Conservation (phyloP, 2,329 filamentous ascomycete species). For the Hypoxylon sp. region DNA sequence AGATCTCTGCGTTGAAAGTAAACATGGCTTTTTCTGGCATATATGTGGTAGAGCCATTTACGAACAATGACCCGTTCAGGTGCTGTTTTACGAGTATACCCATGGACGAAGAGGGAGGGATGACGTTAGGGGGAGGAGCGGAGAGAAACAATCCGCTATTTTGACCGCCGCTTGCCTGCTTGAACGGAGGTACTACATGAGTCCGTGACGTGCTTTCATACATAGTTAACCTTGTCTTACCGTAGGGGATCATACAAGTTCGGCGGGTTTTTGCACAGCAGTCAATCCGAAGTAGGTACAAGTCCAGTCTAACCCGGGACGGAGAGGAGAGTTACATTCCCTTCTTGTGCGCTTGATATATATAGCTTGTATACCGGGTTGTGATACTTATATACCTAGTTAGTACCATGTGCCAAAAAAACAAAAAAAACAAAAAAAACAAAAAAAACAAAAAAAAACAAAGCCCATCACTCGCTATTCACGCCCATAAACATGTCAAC, state of each 20-base stretch:
- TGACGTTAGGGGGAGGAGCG: no score
- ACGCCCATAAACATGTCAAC: not conserved
- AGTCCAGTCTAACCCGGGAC: conserved; percentile 11
- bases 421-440: no score
- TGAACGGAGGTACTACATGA: not conserved
- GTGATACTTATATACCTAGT: not conserved
- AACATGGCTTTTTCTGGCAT: no score
- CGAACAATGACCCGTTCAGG: no score
- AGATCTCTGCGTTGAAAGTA: no score
- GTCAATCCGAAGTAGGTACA: conserved; percentile 4
- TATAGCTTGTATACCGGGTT: not conserved
- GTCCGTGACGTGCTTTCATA: not conserved
- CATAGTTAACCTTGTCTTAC: conserved; percentile 1
- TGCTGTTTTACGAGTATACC: no score
- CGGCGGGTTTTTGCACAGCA: conserved; percentile 14
- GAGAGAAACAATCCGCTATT: not conserved
- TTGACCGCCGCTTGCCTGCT: no score
- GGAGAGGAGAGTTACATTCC: conserved; percentile 3
- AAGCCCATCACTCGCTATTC: not conserved
- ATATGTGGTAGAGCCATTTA: no score
- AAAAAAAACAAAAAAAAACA: no score
- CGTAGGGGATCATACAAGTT: conserved; percentile 1
- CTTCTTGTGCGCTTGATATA: not conserved
- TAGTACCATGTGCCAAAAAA: no score
- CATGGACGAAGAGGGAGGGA: no score